These are phyloP conservation scores for Hymenoscyphus repandus DNA, from an alignment of 2,329 filamentous ascomycete genomes.

Conservation along the genomic window DNA sequence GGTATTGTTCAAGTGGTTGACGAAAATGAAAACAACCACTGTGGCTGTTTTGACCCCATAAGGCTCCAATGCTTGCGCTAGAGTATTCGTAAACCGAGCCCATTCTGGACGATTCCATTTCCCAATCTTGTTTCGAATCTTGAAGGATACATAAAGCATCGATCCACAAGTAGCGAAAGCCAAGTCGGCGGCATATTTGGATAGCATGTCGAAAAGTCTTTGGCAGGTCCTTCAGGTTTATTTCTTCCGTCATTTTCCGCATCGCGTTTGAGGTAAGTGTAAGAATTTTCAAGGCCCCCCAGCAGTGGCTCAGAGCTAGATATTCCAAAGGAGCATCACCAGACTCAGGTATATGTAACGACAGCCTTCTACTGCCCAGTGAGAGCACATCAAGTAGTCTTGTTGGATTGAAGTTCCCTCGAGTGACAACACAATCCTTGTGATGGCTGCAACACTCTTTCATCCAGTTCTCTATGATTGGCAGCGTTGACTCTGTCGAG, in stretches of 20 bases:
- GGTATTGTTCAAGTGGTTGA: not conserved
- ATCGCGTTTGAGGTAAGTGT: not conserved
- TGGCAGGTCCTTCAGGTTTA: not conserved
- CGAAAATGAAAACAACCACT: not conserved
- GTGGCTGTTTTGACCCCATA: not conserved
- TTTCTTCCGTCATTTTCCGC: no score
- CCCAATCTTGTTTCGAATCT: constrained; percentile 1
- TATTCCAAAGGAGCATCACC: no score
- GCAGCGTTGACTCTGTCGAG: no score
- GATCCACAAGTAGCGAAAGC: constrained; percentile 13
- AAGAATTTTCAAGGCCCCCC: not conserved
- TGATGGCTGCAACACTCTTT: no score
- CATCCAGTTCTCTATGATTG: no score
- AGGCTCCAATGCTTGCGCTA: not conserved
- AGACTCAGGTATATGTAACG: no score
- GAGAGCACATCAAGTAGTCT: no score
- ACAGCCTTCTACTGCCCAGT: no score
- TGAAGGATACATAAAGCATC: constrained; percentile 15
- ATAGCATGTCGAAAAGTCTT: constrained; percentile 12
- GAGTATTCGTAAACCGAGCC: not conserved
- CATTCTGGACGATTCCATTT: not conserved
- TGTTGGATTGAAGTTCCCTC: no score
- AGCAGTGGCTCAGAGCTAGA: not conserved
- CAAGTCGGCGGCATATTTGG: constrained; percentile 2
- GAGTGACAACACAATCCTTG: no score